These are phyloP conservation scores for Plicaturopsis crispa DNA, from an alignment of 768 basidiomycete genomes.

Conservation along the genomic window DNA sequence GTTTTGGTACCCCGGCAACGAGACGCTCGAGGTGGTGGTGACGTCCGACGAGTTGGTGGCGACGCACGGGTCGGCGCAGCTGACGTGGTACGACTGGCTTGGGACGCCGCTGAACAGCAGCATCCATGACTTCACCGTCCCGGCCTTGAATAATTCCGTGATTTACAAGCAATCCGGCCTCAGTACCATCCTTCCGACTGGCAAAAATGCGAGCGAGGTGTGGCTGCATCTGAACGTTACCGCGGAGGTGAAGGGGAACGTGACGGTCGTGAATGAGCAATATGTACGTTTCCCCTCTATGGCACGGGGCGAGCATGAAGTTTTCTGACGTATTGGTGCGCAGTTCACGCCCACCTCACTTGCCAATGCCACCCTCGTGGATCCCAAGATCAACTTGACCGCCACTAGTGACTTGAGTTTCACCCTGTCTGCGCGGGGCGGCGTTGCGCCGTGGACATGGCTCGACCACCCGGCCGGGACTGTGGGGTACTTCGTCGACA, in stretches of 20 bases:
- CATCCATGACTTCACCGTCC: constrained; percentile 32
- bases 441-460: constrained; percentile 54
- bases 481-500: constrained; percentile 44
- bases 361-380: constrained; percentile 35
- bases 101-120: constrained; percentile 32
- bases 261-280: constrained; percentile 40
- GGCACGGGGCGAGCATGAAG: too few relatives aligned
- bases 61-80: constrained; percentile 36
- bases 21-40: constrained; percentile 39
- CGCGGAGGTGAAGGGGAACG: constrained; percentile 27
- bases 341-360: constrained; percentile 49
- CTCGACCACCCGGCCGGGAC: constrained; percentile 51
- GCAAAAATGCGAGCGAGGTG: constrained; percentile 32
- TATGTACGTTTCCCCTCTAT: constrained; percentile 29
- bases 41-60: constrained; percentile 45
- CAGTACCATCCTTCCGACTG: constrained; percentile 35
- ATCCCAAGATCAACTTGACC: constrained; percentile 37
- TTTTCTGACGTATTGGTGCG: neutral
- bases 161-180: constrained; percentile 33
- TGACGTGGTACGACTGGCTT: constrained; percentile 54
- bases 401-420: constrained; percentile 26
- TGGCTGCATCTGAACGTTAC: constrained; percentile 47
- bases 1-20: constrained; percentile 45
- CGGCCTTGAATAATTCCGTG: constrained; percentile 42
- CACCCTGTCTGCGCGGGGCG: constrained; percentile 42